These are phyloP conservation scores for Ophiostoma sp. DNA, from an alignment of 2,329 filamentous ascomycete genomes.

Conservation along the genomic window DNA sequence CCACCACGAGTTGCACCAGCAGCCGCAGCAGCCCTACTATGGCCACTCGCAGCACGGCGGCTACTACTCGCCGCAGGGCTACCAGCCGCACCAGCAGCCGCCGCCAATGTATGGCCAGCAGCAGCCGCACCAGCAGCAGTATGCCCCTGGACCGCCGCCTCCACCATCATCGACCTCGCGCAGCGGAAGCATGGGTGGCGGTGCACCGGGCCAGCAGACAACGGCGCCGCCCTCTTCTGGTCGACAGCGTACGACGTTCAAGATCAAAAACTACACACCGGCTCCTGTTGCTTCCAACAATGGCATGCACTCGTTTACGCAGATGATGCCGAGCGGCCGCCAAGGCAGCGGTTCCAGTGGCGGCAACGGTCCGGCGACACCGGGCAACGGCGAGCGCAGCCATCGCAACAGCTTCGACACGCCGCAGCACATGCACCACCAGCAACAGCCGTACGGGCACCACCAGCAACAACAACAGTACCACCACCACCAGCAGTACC, in stretches of 20 bases:
- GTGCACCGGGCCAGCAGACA: not conserved
- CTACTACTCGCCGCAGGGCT: not conserved
- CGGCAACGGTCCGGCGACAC: not conserved
- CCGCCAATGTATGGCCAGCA: not conserved
- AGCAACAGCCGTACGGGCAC: not conserved
- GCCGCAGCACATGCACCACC: not conserved
- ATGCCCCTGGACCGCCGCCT: not conserved
- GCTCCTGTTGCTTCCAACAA: slow-evolving; percentile 23
- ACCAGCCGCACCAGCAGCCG: not conserved
- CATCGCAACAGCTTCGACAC: not conserved
- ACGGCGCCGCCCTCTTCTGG: slow-evolving; percentile 23
- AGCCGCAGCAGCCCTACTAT: slow-evolving; percentile 18
- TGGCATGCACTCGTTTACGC: slow-evolving; percentile 27
- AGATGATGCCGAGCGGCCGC: slow-evolving; percentile 26
- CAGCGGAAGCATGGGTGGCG: not conserved
- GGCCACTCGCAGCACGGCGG: slow-evolving; percentile 12
- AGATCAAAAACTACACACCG: slow-evolving; percentile 35
- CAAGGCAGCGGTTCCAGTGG: not conserved
- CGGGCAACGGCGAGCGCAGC: slow-evolving; percentile 7
- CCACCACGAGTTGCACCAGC: slow-evolving; percentile 19
- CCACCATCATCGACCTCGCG: not conserved
- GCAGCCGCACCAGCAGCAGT: slow-evolving; percentile 5
- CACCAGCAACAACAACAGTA: slow-evolving; percentile 5
- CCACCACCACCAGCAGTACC: slow-evolving; percentile 17
- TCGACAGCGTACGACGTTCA: slow-evolving; percentile 33